Conservation (phyloP, 768 basidiomycete genomes). For the Macrolepiota albuminosa region DNA sequence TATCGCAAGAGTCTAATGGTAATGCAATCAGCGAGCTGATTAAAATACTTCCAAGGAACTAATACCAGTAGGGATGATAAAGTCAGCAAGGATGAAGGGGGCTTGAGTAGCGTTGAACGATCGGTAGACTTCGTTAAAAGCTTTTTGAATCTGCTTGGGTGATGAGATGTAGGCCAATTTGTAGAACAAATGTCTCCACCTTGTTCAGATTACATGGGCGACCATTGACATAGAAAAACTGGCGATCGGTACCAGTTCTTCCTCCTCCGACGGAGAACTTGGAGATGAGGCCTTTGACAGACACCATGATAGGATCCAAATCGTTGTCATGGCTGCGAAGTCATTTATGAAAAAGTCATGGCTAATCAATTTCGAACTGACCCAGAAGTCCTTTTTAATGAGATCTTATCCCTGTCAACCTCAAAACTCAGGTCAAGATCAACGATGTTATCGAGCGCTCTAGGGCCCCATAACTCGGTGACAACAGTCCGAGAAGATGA, state of each 20-base stretch:
- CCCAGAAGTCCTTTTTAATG: constrained; percentile 33
- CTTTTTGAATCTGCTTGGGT: constrained; percentile 65
- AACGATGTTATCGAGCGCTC: constrained; percentile 67
- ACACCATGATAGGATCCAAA: constrained; percentile 34
- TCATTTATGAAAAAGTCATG: neutral
- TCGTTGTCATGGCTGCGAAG: constrained; percentile 8
- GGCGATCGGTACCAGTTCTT: constrained; percentile 74
- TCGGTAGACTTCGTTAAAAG: constrained; percentile 90
- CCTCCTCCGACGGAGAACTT: constrained; percentile 75
- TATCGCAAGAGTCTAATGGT: constrained; percentile 67
- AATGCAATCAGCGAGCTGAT: neutral
- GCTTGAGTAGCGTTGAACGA: constrained; percentile 68
- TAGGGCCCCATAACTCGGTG: constrained; percentile 80
- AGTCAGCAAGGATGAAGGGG: constrained; percentile 82
- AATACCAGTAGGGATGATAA: constrained; percentile 75
- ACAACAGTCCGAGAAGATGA: constrained; percentile 59
- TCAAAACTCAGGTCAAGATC: constrained; percentile 68
- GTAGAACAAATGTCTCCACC: constrained; percentile 30
- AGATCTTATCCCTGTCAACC: constrained; percentile 60
- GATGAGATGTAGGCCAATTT: neutral
- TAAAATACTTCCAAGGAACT: neutral
- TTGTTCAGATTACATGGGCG: constrained; percentile 80
- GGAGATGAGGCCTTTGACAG: constrained; percentile 70
- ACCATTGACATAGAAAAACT: constrained; percentile 91
- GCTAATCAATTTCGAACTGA: constrained; percentile 7